phyloP scores from a whole-genome alignment of 2,329 filamentous ascomycete species.

The Talaromyces piceae region DNA sequence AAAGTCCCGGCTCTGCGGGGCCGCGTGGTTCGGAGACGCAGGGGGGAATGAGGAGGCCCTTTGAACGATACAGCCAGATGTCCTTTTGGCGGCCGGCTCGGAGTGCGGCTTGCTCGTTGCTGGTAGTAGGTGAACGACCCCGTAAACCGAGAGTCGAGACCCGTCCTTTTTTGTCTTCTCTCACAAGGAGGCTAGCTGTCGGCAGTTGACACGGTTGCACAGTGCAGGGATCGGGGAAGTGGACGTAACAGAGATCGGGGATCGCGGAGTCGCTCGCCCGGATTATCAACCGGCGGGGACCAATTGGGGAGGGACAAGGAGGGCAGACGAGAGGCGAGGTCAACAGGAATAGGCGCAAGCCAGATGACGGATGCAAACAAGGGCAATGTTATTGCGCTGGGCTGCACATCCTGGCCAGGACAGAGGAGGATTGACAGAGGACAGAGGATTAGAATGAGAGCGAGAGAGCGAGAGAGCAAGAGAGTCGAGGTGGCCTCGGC shows the following conservation, averaged over 20 bases:
- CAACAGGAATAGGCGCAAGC: background rate
- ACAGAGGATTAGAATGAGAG: too few relatives aligned
- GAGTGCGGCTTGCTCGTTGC: too few relatives aligned
- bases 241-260: background rate
- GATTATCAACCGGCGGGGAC: background rate
- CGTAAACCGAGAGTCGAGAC: too few relatives aligned
- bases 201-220: background rate
- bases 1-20: background rate
- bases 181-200: background rate
- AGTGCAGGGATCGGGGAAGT: background rate
- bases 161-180: too few relatives aligned
- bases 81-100: background rate
- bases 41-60: background rate
- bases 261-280: background rate
- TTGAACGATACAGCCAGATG: conserved; percentile 1
- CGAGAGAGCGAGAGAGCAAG: background rate
- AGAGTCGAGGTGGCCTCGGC: background rate
- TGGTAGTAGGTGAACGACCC: too few relatives aligned
- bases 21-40: conserved; percentile 4
- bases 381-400: background rate
- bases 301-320: background rate
- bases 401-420: background rate
- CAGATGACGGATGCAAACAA: background rate
- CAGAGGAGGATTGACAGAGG: background rate
- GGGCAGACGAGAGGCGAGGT: background rate